Percentiles rank a stretch among this genome's conserved stretches.
Evolutionary conservation across 2,329 filamentous ascomycete genomes (phyloP).

Genomic region (Calonectria pseudoreteaudii): DNA sequence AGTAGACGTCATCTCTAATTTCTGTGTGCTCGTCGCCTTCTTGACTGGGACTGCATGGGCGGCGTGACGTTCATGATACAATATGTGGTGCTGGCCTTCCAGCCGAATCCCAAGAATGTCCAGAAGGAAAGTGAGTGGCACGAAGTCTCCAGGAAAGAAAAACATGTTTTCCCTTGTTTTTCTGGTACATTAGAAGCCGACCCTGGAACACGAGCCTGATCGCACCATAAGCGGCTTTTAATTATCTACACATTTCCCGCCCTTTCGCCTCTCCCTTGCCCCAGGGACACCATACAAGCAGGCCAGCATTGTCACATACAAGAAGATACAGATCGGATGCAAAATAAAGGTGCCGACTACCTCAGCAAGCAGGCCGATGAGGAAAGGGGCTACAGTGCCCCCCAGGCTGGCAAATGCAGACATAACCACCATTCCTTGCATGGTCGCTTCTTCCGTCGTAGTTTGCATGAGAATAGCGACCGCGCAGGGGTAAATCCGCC

Average conservation of each 20-base stretch:
- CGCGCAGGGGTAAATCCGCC: constrained; percentile 82
- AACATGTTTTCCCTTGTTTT: neutral
- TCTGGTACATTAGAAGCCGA: neutral
- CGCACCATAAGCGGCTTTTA: neutral
- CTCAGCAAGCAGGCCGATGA: constrained; percentile 73
- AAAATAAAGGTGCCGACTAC: constrained; percentile 72
- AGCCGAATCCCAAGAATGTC: neutral
- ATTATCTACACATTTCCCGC: neutral
- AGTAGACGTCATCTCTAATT: neutral
- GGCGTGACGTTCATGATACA: neutral
- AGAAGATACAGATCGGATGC: constrained; percentile 73
- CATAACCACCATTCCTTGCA: constrained; percentile 75
- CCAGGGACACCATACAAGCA: constrained; percentile 73
- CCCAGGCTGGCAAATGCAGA: constrained; percentile 77
- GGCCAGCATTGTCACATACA: constrained; percentile 73
- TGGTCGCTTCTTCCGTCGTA: constrained; percentile 69
- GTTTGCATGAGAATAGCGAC: constrained; percentile 71
- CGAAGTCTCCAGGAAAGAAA: too few relatives aligned
- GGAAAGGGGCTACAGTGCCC: constrained; percentile 74
- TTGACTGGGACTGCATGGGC: neutral
- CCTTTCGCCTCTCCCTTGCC: constrained; percentile 66
- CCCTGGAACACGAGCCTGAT: neutral
- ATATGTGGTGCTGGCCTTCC: neutral
- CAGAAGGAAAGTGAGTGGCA: neutral
- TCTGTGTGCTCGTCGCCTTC: neutral